A percentile compares a stretch with the other conserved stretches of the same genome.
phyloP scores from a whole-genome alignment of 306 rosid genomes.

The Prunus davidiana region DNA sequence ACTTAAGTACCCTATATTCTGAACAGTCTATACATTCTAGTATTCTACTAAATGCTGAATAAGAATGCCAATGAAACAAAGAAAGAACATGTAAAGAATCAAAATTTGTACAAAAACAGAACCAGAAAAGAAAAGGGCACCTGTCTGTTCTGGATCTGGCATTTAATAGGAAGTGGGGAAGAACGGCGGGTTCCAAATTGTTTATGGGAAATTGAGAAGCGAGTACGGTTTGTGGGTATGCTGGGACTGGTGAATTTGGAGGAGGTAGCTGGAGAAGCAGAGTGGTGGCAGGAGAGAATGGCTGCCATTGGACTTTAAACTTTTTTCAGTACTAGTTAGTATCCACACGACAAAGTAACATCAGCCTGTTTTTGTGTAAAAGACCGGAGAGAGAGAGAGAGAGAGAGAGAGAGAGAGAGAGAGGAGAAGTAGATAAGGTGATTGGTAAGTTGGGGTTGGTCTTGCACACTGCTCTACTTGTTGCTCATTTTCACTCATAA shows the following conservation, averaged over 20 bases:
- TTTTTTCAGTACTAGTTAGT: neutral
- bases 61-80: neutral
- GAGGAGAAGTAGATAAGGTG: conserved; percentile 6
- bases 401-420: neutral
- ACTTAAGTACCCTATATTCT: neutral
- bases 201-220: conserved; percentile 35
- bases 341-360: conserved; percentile 19
- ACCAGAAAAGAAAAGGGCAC: conserved; percentile 30
- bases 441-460: neutral
- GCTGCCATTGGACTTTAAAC: conserved; percentile 48
- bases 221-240: conserved; percentile 32
- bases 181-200: conserved; percentile 53
- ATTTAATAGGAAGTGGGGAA: conserved; percentile 41
- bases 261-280: conserved; percentile 33
- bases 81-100: neutral
- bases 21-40: neutral
- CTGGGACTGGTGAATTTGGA: conserved; percentile 36
- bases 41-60: neutral
- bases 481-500: neutral
- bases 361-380: neutral
- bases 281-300: conserved; percentile 53
- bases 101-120: neutral
- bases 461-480: neutral
- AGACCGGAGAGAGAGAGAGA: neutral
- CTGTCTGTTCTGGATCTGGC: conserved; percentile 39